Conservation (phyloP, 176 grass and related monocot species). For the Oryza glumipatula region DNA sequence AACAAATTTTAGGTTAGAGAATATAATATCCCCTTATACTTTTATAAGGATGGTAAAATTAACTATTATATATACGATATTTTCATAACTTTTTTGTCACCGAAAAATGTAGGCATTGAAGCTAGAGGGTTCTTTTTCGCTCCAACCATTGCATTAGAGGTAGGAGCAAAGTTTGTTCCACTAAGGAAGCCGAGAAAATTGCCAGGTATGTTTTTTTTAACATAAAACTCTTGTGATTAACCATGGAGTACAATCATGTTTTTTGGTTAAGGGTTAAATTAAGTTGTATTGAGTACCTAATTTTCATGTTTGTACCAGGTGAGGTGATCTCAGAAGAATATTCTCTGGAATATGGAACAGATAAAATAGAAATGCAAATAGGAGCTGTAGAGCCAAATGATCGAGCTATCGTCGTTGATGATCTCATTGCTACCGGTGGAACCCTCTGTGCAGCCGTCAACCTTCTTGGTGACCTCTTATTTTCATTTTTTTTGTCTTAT, state of each 20-base stretch:
- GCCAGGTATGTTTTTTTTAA: slow-evolving; percentile 60
- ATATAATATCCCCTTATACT: too few relatives aligned
- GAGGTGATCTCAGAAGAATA: slow-evolving; percentile 95
- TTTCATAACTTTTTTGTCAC: too few relatives aligned
- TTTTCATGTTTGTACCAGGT: slow-evolving; percentile 57
- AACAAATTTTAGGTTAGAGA: too few relatives aligned
- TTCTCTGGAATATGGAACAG: slow-evolving; percentile 85
- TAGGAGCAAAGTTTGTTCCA: slow-evolving; percentile 96
- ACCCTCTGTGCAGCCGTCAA: slow-evolving; percentile 80
- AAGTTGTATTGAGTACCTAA: slow-evolving; percentile 8
- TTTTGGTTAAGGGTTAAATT: too few relatives aligned
- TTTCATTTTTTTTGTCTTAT: not conserved
- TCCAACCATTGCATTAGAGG: slow-evolving; percentile 86
- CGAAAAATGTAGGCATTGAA: slow-evolving; percentile 64
- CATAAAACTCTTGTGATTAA: not conserved
- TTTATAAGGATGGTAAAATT: too few relatives aligned
- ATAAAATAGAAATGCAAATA: slow-evolving; percentile 98
- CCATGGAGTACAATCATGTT: not conserved
- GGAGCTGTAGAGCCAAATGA: slow-evolving; percentile 78
- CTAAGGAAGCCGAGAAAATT: slow-evolving; percentile 93
- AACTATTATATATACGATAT: too few relatives aligned
- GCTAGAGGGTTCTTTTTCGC: slow-evolving; percentile 97
- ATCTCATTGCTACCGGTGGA: slow-evolving; percentile 94
- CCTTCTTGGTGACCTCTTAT: slow-evolving; percentile 65
- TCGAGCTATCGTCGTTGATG: slow-evolving; percentile 72